Conservation (phyloP, 2,329 filamentous ascomycete species). For the Clarireedia monteithiana region DNA sequence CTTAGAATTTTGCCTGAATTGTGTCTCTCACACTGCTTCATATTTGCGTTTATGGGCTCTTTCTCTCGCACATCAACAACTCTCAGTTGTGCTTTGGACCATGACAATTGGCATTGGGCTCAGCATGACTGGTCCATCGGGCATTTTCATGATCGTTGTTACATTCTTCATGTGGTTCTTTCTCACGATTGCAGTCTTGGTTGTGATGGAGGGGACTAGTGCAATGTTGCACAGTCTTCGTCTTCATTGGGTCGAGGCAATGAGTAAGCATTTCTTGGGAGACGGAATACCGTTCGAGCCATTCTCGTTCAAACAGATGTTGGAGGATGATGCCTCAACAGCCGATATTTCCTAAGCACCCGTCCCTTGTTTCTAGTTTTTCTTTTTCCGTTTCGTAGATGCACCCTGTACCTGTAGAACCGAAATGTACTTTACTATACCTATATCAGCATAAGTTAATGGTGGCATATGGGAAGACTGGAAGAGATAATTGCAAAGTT, state of each 20-base stretch:
- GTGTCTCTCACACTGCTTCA: constrained; percentile 95
- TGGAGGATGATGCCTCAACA: constrained; percentile 71
- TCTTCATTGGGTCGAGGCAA: constrained; percentile 94
- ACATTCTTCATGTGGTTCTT: constrained; percentile 88
- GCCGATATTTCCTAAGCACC: constrained; percentile 38
- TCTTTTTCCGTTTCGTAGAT: constrained; percentile 15
- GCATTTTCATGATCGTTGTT: constrained; percentile 73
- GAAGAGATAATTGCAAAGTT: neutral
- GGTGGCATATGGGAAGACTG: neutral
- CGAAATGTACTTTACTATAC: constrained; percentile 13
- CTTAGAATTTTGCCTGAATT: constrained; percentile 95
- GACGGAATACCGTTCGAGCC: constrained; percentile 80
- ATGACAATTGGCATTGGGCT: constrained; percentile 88
- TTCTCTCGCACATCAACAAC: constrained; percentile 94
- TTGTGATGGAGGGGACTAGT: constrained; percentile 92
- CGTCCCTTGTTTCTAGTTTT: constrained; percentile 9
- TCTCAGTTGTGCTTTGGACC: constrained; percentile 89
- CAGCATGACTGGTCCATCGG: constrained; percentile 52
- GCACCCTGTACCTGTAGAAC: constrained; percentile 20
- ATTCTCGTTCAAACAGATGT: constrained; percentile 75
- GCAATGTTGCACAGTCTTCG: constrained; percentile 90
- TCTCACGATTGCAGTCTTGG: constrained; percentile 71
- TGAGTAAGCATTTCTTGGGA: constrained; percentile 95
- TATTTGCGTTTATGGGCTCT: constrained; percentile 98
- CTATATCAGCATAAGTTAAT: neutral